These are phyloP conservation scores for Hortaea sp. DNA, from an alignment of 2,329 filamentous ascomycete species.

Conservation along the genomic window DNA sequence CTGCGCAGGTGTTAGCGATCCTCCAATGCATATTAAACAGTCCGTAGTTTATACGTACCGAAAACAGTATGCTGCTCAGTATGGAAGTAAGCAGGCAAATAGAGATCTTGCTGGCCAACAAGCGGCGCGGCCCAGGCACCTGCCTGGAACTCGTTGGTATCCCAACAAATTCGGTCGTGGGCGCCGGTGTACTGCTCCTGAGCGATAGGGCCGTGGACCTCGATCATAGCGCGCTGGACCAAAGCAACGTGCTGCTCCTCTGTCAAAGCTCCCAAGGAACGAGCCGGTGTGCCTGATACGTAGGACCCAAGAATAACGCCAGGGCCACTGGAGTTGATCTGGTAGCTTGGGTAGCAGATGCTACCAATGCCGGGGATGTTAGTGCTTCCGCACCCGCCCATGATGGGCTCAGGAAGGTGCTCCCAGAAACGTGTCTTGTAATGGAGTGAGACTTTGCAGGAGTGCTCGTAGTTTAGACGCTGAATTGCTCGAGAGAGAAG, in stretches of 20 bases:
- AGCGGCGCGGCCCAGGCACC: slow-evolving; percentile 51
- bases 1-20: no score
- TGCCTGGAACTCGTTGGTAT: slow-evolving; percentile 49
- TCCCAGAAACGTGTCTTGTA: no score
- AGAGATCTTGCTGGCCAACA: slow-evolving; percentile 56
- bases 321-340: slow-evolving; percentile 53
- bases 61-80: slow-evolving; percentile 55
- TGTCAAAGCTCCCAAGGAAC: slow-evolving; percentile 38
- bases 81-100: slow-evolving; percentile 62
- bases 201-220: slow-evolving; percentile 53
- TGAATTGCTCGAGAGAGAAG: no score
- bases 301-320: slow-evolving; percentile 55
- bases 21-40: no score
- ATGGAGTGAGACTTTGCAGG: no score
- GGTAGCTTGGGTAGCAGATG: slow-evolving; percentile 59
- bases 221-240: slow-evolving; percentile 55
- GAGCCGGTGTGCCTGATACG: slow-evolving; percentile 36
- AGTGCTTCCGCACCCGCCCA: no score
- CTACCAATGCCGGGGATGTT: slow-evolving; percentile 52
- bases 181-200: slow-evolving; percentile 54
- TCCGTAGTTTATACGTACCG: no score
- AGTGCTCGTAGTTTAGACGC: no score
- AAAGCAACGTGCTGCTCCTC: slow-evolving; percentile 54
- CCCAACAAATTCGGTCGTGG: slow-evolving; percentile 58
- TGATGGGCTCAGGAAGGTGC: no score